Base-by-base conservation (phyloP, 352 stramenopile species). In the Phytophthora cryptogea region DNA sequence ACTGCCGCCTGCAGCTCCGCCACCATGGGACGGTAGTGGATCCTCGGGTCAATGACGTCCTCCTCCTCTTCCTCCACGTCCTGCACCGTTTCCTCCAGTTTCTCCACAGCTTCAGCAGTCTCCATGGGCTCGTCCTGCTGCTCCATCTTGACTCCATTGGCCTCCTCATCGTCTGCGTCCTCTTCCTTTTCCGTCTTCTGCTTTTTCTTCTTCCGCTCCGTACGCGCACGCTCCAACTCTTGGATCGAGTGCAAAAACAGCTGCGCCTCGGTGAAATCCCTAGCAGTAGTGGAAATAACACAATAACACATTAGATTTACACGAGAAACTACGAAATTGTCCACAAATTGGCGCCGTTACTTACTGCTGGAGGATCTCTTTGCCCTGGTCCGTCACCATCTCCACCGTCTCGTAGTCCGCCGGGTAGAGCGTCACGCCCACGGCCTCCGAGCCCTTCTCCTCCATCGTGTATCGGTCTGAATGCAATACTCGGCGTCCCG, bases 21-120 rank as follows among this genome's bases (percentile, higher is more conserved):
- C 50, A 95, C 87, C 80, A 95, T 93, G 8, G 87, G 83, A 1
- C 76, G 79, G 57, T 95, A 95, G 68, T 95, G 77, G 49, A 93
- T 86, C 30, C 87, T 83, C 20, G 87, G 87, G 40, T 95, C 87
- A 28, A 95, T 94, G 54, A 94, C 80, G 23, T 93, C 83, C 35
- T 92, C 76, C 35, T 92, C 76, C 8, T 85, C 63, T 8, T 73
- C 61, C 1, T 74, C 67, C 4, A 70, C 53, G 10, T 76, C 57
- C 31, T 59, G 59, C 26, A 56, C 46, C 3, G 46, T 55, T 13
- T 71, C 54, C 20, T 74, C 60, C 14, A 53, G 50, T 20, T 60
- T 61, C 9, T 66, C 66, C 14, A 54, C 61, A 46, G 45, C 56
- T 57, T 54, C 65, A 51, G 32, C 33, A 27, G 23, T 46, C 42